Percentiles rank a stretch among this genome's conserved stretches.
Evolutionary conservation across 73 alveolate species (phyloP).

Genomic region (Uronychia setigera): DNA sequence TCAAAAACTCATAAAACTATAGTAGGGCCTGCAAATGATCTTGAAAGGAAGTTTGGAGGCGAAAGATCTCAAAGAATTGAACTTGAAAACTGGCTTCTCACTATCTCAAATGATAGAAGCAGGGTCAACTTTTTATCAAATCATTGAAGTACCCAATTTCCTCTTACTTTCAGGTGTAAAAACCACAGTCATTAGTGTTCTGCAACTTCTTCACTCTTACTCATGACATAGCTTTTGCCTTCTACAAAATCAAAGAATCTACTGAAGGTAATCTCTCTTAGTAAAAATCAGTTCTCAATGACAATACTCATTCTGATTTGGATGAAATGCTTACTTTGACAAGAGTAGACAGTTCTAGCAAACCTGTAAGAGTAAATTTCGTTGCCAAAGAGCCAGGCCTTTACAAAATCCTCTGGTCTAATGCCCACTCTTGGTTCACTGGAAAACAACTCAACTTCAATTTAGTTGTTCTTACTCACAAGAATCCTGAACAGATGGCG

Average conservation of each 20-base stretch:
- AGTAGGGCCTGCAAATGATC: too few species aligned
- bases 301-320: constrained; percentile 39
- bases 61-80: neutral
- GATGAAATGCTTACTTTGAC: constrained; percentile 46
- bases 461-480: constrained; percentile 47
- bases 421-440: constrained; percentile 90
- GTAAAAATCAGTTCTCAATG: constrained; percentile 42
- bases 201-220: constrained; percentile 71
- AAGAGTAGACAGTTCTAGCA: constrained; percentile 30
- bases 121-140: constrained; percentile 65
- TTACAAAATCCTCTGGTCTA: constrained; percentile 78
- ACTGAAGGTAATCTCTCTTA: constrained; percentile 20
- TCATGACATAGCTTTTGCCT: constrained; percentile 77
- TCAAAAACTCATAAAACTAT: too few species aligned
- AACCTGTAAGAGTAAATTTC: constrained; percentile 72
- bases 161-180: constrained; percentile 6
- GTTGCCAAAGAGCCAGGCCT: constrained; percentile 85
- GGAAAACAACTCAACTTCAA: constrained; percentile 71
- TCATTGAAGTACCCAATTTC: constrained; percentile 66
- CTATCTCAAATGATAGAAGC: constrained; percentile 54
- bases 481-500: neutral
- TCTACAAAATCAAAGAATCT: constrained; percentile 50
- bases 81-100: constrained; percentile 64
- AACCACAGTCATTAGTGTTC: constrained; percentile 74
- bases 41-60: neutral